phyloP scores from a whole-genome alignment of 2,329 filamentous ascomycete genomes.

The Biscogniauxia sp. region DNA sequence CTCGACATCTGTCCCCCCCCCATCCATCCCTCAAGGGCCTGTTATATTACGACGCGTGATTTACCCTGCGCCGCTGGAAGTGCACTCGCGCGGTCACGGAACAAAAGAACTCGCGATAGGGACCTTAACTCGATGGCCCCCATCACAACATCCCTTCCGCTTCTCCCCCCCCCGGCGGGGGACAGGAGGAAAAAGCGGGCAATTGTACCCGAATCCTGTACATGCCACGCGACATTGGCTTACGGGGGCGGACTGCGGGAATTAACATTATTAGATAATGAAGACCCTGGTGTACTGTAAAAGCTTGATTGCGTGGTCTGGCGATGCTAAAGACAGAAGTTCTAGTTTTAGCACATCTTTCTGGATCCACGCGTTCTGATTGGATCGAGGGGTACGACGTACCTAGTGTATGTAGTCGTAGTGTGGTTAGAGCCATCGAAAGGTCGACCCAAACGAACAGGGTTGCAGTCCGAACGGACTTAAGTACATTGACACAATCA shows the following conservation, averaged over 20 bases:
- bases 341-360: not conserved
- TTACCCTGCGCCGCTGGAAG: not conserved
- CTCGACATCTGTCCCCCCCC: not conserved
- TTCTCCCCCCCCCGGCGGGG: not conserved
- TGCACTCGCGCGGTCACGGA: not conserved
- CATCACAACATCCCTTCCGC: not conserved
- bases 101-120: not conserved
- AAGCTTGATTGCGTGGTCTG: not conserved
- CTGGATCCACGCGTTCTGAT: not conserved
- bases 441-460: conserved; percentile 2
- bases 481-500: too few species aligned
- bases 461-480: conserved; percentile 5
- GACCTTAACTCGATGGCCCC: not conserved
- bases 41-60: not conserved
- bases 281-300: not conserved
- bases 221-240: conserved; percentile 22
- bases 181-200: not conserved
- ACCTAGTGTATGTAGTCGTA: not conserved
- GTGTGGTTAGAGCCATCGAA: conserved; percentile 7
- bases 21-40: not conserved
- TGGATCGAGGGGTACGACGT: conserved; percentile 14
- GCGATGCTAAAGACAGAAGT: not conserved
- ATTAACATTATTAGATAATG: conserved; percentile 4
- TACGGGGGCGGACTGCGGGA: conserved; percentile 10
- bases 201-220: conserved; percentile 2